Evolutionary conservation across 2,329 filamentous ascomycete species (phyloP), one percentile per base, ranked within the genome.

Genomic region (Raffaelea ambrosiae): DNA sequence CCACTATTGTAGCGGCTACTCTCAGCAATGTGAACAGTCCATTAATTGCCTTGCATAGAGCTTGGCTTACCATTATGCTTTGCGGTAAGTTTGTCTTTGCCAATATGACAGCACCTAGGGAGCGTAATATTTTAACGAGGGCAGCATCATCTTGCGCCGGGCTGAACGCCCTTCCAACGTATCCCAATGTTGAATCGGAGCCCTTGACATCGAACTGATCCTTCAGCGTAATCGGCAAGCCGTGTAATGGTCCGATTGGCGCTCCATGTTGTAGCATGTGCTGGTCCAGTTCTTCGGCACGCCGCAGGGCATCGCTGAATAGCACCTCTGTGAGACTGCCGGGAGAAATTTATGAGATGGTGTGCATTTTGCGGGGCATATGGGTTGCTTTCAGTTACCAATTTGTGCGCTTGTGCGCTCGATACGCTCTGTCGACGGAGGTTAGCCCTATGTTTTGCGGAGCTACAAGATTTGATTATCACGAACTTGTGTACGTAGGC

Each of bases 311-410:
- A 40, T 56, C 51, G 21, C 57, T 53, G 1, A 65, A 64, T 5
- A 68, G 55, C 8, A 69, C 54, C 54, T 70, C 67, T 0, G 71
- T 73, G 16, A 73, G 56, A 51, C 71, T 53, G 33, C n/a, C n/a
- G n/a, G n/a, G n/a, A n/a, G n/a, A n/a, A n/a, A n/a, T n/a, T n/a
- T n/a, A n/a, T n/a, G n/a, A n/a, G n/a, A n/a, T n/a, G n/a, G n/a
- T n/a, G n/a, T n/a, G n/a, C n/a, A n/a, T n/a, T n/a, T n/a, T n/a
- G n/a, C n/a, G n/a, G n/a, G n/a, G n/a, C n/a, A n/a, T n/a, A n/a
- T n/a, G n/a, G n/a, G n/a, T n/a, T n/a, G n/a, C n/a, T n/a, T n/a
- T n/a, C n/a, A n/a, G n/a, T 29, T 29, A 29, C 26, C 26, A 29
- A 13, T 29, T 29, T 29, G 26, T 29, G 26, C 7, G 26, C 13